Evolutionary conservation across 192 early-diverging fungal genomes (phyloP), one percentile per base, ranked within the genome.

Genomic region (Piromyces sp.): DNA sequence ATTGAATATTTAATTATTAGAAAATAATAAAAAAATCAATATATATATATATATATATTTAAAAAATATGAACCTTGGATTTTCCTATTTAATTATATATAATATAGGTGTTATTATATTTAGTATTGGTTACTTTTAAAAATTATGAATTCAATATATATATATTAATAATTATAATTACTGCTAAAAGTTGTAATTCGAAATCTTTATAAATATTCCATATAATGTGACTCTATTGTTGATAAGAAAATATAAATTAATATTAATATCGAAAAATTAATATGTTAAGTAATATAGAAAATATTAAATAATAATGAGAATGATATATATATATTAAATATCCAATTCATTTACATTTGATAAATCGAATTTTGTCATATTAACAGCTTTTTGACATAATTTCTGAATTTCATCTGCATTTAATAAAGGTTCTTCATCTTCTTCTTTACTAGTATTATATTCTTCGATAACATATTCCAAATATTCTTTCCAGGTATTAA

Each of bases 401-500:
- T 36, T 82, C 3, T 88, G 86, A 30, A 92, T 84, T 12, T 84
- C 80, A 13, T 89, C 85, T 14, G 89, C 79, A 4, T 81, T 82
- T 13, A 87, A 80, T 87, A 87, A 89, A 11, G 13, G 5, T 82
- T 81, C 81, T 13, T 83, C 86, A 15, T 85, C 82, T 26, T 86
- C 82, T 5, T 85, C 83, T 38, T 82, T 79, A 2, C 79, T 68
- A 15, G 80, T 78, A n/a, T 85, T 79, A 82, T 86, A 90, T 30
- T 91, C 87, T 12, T 90, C 84, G 0, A 86, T 79, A 5, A 91
- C 84, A 86, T 88, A 95, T 13, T 87, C 84, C 11, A 88, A 42
- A 84, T 90, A 94, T 28, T 87, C 87, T 42, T 88, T 87, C 93
- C 93, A 95, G 28, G 94, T 82, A 7, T 83, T 83, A 80, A 94